phyloP scores from a whole-genome alignment of 2,329 filamentous ascomycete genomes.

The Hansfordia pulvinata region DNA sequence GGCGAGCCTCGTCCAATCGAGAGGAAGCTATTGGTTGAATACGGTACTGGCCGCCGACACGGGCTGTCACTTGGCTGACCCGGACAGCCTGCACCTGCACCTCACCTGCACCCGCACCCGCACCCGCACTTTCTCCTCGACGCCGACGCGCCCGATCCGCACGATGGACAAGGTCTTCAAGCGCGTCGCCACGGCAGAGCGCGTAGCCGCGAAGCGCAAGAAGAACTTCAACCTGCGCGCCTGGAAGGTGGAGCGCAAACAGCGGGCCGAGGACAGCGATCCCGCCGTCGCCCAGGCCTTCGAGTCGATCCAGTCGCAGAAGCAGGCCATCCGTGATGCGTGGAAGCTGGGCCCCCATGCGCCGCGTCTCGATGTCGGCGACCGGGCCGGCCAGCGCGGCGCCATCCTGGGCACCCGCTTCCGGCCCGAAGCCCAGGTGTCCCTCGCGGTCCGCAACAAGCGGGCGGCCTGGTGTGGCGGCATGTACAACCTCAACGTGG shows the following conservation, averaged over 20 bases:
- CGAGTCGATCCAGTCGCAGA: slow-evolving; percentile 34
- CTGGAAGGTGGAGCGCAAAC: slow-evolving; percentile 9
- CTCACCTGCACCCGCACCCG: no score
- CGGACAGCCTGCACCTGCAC: no score
- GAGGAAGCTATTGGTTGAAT: no score
- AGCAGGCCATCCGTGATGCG: slow-evolving; percentile 53
- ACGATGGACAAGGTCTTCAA: slow-evolving; percentile 19
- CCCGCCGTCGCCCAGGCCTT: no score
- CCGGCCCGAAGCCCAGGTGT: slow-evolving; percentile 8
- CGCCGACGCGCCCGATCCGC: neutral
- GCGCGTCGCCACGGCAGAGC: slow-evolving; percentile 22
- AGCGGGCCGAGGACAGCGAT: slow-evolving; percentile 16
- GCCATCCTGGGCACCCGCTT: slow-evolving; percentile 27
- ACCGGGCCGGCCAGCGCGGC: slow-evolving; percentile 42
- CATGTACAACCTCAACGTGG: slow-evolving; percentile 44
- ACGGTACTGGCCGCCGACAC: no score
- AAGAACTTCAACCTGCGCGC: slow-evolving; percentile 11
- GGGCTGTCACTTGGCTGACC: no score
- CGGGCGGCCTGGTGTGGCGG: slow-evolving; percentile 39
- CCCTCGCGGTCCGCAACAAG: slow-evolving; percentile 18
- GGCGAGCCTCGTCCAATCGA: no score
- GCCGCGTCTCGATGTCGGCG: slow-evolving; percentile 60
- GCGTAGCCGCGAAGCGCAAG: slow-evolving; percentile 17
- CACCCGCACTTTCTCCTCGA: no score
- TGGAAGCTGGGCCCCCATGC: slow-evolving; percentile 68